Evolutionary conservation across 805 yeast species (phyloP).

Genomic region (Barnettozyma populi): DNA sequence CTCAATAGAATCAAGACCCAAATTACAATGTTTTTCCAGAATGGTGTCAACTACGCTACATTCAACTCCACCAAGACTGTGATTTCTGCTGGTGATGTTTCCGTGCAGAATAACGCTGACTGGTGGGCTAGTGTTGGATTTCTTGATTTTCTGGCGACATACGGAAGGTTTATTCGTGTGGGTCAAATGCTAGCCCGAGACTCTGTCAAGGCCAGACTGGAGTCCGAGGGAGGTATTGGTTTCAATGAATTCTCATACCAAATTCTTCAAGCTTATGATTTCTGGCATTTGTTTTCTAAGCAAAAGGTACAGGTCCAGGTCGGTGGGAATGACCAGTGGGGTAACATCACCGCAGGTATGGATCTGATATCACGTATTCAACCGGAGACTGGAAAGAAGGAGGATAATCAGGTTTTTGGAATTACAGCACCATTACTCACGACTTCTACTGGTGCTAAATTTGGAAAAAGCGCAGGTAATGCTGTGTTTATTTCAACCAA

Average conservation of each 20-base stretch:
- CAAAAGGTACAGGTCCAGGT: constrained; percentile 66
- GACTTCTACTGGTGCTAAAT: constrained; percentile 84
- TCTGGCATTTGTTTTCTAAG: constrained; percentile 66
- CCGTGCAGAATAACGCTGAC: constrained; percentile 55
- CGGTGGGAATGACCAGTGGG: constrained; percentile 99
- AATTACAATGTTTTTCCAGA: constrained; percentile 50
- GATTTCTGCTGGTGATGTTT: constrained; percentile 36
- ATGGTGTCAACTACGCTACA: constrained; percentile 59
- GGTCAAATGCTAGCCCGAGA: constrained; percentile 87
- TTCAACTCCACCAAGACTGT: constrained; percentile 17
- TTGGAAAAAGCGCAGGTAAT: constrained; percentile 96
- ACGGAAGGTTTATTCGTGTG: constrained; percentile 76
- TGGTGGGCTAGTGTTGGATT: constrained; percentile 86
- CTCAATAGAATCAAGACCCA: constrained; percentile 56
- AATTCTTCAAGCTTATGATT: constrained; percentile 88
- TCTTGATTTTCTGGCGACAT: constrained; percentile 70
- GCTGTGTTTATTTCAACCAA: constrained; percentile 79
- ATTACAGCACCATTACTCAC: constrained; percentile 87
- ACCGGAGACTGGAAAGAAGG: constrained; percentile 19
- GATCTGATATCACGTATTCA: constrained; percentile 70
- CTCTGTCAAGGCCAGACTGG: constrained; percentile 70
- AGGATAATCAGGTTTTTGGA: constrained; percentile 47
- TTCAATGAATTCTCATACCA: constrained; percentile 95
- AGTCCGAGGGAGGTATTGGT: constrained; percentile 72
- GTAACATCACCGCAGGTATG: constrained; percentile 93